Evolutionary conservation across 108 stramenopile species (phyloP).

Genomic region (Stephanodiscus minutulus): DNA sequence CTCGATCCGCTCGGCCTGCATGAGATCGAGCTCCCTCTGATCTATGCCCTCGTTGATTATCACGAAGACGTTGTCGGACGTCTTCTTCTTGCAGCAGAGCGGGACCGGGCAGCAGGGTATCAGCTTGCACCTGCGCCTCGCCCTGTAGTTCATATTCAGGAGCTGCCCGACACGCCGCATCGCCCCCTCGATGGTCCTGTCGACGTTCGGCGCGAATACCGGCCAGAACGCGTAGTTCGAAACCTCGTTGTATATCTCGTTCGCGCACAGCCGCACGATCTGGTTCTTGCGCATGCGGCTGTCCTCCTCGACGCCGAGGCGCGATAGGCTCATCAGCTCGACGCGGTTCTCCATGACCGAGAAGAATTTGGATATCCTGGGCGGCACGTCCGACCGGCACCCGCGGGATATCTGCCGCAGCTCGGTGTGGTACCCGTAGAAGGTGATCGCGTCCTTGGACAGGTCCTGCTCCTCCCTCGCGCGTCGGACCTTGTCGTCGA

Average conservation of each 20-base stretch:
- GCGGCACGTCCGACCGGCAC: slow-evolving; percentile 39
- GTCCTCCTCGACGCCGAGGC: slow-evolving; percentile 26
- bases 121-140: slow-evolving; percentile 30
- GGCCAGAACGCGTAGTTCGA: slow-evolving; percentile 26
- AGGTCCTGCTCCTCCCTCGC: slow-evolving; percentile 27
- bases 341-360: slow-evolving; percentile 40
- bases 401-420: slow-evolving; percentile 36
- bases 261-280: slow-evolving; percentile 38
- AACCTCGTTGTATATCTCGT: slow-evolving; percentile 46
- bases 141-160: slow-evolving; percentile 43
- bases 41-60: slow-evolving; percentile 48
- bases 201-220: slow-evolving; percentile 20
- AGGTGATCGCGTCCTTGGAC: slow-evolving; percentile 30
- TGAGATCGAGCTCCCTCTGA: slow-evolving; percentile 43
- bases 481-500: slow-evolving; percentile 31
- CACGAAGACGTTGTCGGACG: slow-evolving; percentile 34
- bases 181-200: slow-evolving; percentile 32
- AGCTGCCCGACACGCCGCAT: slow-evolving; percentile 32
- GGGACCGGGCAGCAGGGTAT: slow-evolving; percentile 39
- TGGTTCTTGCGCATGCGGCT: slow-evolving; percentile 43
- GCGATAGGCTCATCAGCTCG: slow-evolving; percentile 38
- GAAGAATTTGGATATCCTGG: slow-evolving; percentile 39
- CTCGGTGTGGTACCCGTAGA: slow-evolving; percentile 35
- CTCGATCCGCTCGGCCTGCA: slow-evolving; percentile 38
- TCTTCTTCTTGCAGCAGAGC: slow-evolving; percentile 40